These are phyloP conservation scores for Irpex sp. DNA, from an alignment of 1,284 basidiomycete species.

Conservation along the genomic window DNA sequence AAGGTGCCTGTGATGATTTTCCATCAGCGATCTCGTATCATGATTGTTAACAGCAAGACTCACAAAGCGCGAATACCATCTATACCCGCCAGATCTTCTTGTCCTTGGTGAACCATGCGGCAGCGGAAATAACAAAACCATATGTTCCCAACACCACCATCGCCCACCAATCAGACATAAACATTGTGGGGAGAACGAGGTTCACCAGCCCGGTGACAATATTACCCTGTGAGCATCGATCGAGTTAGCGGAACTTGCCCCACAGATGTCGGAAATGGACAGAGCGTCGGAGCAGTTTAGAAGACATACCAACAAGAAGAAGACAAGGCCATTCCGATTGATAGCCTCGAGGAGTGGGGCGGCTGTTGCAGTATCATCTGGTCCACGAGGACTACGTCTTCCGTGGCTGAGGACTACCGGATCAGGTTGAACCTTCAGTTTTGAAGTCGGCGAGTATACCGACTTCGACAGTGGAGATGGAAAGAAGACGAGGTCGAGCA, in stretches of 20 bases:
- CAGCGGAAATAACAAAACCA: slow-evolving; percentile 48
- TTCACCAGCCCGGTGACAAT: slow-evolving; percentile 86
- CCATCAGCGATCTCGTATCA: neutral
- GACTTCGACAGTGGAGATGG: slow-evolving; percentile 37
- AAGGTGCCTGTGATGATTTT: neutral
- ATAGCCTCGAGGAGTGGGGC: slow-evolving; percentile 75
- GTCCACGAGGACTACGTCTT: slow-evolving; percentile 8
- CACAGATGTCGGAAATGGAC: neutral
- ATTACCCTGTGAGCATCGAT: slow-evolving; percentile 62
- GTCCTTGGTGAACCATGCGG: slow-evolving; percentile 54
- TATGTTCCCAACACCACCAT: slow-evolving; percentile 70
- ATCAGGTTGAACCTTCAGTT: slow-evolving; percentile 33
- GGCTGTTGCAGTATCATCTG: slow-evolving; percentile 23
- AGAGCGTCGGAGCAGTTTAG: neutral
- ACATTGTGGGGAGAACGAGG: slow-evolving; percentile 81
- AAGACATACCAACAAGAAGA: slow-evolving; percentile 79
- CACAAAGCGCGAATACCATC: neutral
- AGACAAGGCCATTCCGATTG: slow-evolving; percentile 75
- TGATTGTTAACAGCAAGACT: no score
- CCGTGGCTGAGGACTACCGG: slow-evolving; percentile 14
- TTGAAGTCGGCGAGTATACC: slow-evolving; percentile 34
- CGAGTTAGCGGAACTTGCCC: neutral
- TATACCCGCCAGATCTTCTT: slow-evolving; percentile 30
- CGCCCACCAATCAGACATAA: slow-evolving; percentile 53
- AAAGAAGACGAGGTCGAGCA: slow-evolving; percentile 72